Evolutionary conservation across 2,329 filamentous ascomycete genomes (phyloP), one percentile per base, ranked within the genome.

Genomic region (Thelonectria olida): DNA sequence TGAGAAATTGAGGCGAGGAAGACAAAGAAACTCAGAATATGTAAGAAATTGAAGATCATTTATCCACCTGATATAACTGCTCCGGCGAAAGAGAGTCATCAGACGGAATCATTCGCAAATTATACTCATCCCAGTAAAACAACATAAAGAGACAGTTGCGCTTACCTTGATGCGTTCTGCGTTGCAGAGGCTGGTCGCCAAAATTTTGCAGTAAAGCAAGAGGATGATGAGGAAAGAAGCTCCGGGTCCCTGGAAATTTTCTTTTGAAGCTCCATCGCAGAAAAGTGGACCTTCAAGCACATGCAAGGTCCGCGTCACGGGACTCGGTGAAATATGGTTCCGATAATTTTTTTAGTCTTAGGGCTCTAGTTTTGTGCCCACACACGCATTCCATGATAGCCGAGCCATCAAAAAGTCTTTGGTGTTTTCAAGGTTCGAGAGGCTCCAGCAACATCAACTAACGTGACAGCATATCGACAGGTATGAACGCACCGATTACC

Each of bases 11-110:
- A 44, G 44, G 23, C 15, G 31, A n/a, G 42, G 47, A 42, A 57
- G 62, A 34, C 41, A 44, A 57, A 39, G 50, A 48, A 62, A 61
- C 66, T 97, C 93, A 97, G 93, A 92, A 97, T 97, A 97, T 97
- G 93, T 97, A 97, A 97, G 93, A 95, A 88, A 88, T 76, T 89
- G 81, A 93, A 92, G 96, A 91, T 97, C 93, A 97, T 83, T 79
- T 87, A 77, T 82, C 85, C 82, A 81, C 76, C 81, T 84, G 90
- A 89, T 93, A 90, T 90, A 85, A 90, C 91, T 84, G 85, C 92
- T 88, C 93, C 88, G 93, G 94, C 93, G 91, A 81, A 78, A 90
- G 93, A 88, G 91, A 82, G 85, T 92, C 93, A 94, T 88, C 88
- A 83, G 79, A 79, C 79, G 82, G 84, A 86, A 91, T 97, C 93